A percentile compares a stretch with the other conserved stretches of the same genome.
Conservation (phyloP, 345 rosid genomes). For the Atalantia buxifolia region DNA sequence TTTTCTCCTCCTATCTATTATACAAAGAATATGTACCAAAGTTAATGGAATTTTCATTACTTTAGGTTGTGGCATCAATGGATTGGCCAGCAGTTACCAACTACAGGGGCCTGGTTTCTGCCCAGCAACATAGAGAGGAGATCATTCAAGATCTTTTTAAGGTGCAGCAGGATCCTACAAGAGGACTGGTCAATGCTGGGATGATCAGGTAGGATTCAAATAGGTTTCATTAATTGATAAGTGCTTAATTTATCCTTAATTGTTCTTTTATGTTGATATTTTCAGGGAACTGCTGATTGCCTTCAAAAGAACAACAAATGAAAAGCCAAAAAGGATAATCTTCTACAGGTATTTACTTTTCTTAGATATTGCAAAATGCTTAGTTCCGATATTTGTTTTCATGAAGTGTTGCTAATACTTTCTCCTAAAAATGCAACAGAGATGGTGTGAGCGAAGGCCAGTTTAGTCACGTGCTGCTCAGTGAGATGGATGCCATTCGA, state of each 20-base stretch:
- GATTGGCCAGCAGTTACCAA: constrained; percentile 83
- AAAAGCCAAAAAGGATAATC: constrained; percentile 52
- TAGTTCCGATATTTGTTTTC: constrained; percentile 1
- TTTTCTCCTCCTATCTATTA: background rate
- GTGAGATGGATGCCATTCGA: constrained; percentile 63
- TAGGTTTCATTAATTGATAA: background rate
- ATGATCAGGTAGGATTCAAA: constrained; percentile 56
- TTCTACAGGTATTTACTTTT: constrained; percentile 51
- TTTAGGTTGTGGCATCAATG: constrained; percentile 84
- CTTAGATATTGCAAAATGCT: background rate
- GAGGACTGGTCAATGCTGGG: constrained; percentile 33
- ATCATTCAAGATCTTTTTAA: constrained; percentile 66
- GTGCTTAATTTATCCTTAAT: background rate
- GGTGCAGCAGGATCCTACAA: constrained; percentile 25
- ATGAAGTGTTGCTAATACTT: background rate
- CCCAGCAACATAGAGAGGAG: constrained; percentile 63
- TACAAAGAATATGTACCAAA: background rate
- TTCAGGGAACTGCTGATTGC: constrained; percentile 57
- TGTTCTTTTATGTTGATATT: background rate
- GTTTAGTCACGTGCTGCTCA: constrained; percentile 54
- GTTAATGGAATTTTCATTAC: background rate
- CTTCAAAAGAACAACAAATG: constrained; percentile 35
- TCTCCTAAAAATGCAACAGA: constrained; percentile 26
- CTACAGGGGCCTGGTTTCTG: constrained; percentile 67
- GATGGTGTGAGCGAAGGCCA: constrained; percentile 91